Evolutionary conservation across 2,329 filamentous ascomycete genomes (phyloP).

Genomic region (Alternaria tenuissima): DNA sequence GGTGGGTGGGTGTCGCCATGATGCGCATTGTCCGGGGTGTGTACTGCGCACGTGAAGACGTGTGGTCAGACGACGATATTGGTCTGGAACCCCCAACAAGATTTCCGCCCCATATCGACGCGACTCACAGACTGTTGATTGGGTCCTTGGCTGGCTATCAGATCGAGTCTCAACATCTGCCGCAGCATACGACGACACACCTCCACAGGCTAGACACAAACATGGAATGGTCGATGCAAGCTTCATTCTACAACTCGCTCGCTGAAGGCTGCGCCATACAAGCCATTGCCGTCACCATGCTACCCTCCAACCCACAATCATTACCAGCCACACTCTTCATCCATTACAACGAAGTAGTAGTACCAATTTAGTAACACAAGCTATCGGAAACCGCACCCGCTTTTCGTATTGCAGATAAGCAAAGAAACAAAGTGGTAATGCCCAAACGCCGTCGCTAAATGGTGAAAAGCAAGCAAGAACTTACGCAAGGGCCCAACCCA

Average conservation of each 20-base stretch:
- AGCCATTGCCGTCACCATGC: background rate
- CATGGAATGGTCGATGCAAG: background rate
- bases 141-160: background rate
- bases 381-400: background rate
- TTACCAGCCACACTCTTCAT: background rate
- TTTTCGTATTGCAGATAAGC: background rate
- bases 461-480: background rate
- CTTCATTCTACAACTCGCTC: background rate
- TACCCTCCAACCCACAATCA: background rate
- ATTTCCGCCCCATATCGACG: background rate
- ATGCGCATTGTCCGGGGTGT: conserved; percentile 5
- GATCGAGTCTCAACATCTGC: background rate
- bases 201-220: background rate
- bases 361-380: conserved; percentile 15
- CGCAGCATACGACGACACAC: too few relatives aligned
- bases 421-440: background rate
- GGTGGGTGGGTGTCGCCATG: background rate
- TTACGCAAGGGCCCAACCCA: background rate
- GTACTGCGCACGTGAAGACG: conserved; percentile 11
- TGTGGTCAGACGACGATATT: conserved; percentile 7
- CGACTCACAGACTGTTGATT: background rate
- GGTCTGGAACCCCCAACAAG: background rate
- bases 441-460: conserved; percentile 40
- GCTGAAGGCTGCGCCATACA: background rate
- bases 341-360: conserved; percentile 12